Conservation (phyloP, 2,329 filamentous ascomycete genomes). For the Aspergillus aculeatinus region DNA sequence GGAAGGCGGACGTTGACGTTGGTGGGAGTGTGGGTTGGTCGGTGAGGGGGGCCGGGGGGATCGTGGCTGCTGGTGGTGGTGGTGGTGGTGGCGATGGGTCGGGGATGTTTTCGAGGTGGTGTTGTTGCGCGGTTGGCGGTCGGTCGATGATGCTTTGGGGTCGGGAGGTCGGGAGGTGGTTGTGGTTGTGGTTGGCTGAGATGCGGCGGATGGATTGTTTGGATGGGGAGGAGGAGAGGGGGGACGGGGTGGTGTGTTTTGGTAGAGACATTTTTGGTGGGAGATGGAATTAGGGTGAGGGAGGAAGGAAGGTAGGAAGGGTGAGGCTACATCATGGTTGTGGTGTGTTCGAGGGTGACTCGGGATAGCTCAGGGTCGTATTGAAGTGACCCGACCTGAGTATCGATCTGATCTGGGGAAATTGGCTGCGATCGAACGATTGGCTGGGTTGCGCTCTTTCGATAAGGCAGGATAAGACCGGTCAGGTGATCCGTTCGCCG, state of each 20-base stretch:
- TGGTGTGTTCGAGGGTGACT: background rate
- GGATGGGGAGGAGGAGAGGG: slow-evolving; percentile 32
- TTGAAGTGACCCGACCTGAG: too few species aligned
- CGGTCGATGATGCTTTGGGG: slow-evolving; percentile 25
- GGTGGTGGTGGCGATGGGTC: slow-evolving; percentile 13
- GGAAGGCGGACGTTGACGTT: slow-evolving; percentile 51
- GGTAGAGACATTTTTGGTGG: slow-evolving; percentile 33
- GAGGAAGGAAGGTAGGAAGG: slow-evolving; percentile 15
- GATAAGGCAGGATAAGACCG: slow-evolving; percentile 17
- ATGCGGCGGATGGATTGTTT: slow-evolving; percentile 24
- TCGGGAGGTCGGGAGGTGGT: slow-evolving; percentile 9
- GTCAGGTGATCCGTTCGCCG: slow-evolving; percentile 3
- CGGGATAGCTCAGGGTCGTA: background rate
- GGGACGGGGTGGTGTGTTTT: slow-evolving; percentile 24
- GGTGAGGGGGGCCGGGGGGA: slow-evolving; percentile 1
- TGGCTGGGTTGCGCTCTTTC: slow-evolving; percentile 26
- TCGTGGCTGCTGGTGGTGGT: slow-evolving; percentile 12
- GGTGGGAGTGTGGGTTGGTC: slow-evolving; percentile 16
- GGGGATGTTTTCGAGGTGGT: slow-evolving; percentile 6
- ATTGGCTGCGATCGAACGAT: background rate
- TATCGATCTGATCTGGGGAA: too few species aligned
- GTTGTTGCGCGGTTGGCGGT: slow-evolving; percentile 16
- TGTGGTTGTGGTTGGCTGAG: slow-evolving; percentile 8
- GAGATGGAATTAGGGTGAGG: too few species aligned
- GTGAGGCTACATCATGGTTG: slow-evolving; percentile 28